Percentiles rank a stretch among this genome's conserved stretches.
Conservation (phyloP, 2,329 filamentous ascomycete genomes). For the Penicillium corylophilum region DNA sequence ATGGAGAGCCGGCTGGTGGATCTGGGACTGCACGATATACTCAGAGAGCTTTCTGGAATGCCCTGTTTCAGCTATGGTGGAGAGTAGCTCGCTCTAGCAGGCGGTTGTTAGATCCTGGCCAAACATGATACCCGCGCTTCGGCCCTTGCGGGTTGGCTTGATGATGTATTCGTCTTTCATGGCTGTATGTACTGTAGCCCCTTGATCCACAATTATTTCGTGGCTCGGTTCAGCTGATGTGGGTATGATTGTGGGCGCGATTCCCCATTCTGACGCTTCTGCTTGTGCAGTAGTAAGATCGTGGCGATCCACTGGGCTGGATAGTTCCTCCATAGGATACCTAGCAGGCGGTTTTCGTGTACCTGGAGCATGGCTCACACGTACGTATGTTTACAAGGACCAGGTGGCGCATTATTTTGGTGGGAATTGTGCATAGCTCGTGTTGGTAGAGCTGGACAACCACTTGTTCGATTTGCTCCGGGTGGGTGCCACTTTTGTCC, state of each 20-base stretch:
- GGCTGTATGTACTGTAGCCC: not conserved
- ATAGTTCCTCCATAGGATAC: not conserved
- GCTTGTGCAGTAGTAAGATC: not conserved
- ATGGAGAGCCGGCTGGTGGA: not conserved
- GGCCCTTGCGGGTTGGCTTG: not conserved
- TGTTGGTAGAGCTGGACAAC: not conserved
- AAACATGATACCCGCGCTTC: not conserved
- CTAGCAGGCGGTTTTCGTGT: not conserved
- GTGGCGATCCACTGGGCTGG: not conserved
- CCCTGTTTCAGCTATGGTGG: not conserved
- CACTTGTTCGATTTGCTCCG: not conserved
- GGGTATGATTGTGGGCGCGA: not conserved
- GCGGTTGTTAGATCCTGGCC: not conserved
- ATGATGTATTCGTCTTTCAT: not conserved
- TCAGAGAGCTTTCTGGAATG: not conserved
- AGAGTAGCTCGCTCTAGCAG: not conserved
- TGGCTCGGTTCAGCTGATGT: not conserved
- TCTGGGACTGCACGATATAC: not conserved
- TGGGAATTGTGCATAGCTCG: not conserved
- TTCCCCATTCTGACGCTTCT: not conserved
- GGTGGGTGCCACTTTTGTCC: not conserved
- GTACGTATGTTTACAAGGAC: not conserved
- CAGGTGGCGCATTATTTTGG: not conserved
- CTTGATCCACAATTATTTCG: not conserved
- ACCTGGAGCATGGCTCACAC: not conserved